Evolutionary conservation across 768 basidiomycete genomes (phyloP).

Genomic region (Lentinula lateritia): DNA sequence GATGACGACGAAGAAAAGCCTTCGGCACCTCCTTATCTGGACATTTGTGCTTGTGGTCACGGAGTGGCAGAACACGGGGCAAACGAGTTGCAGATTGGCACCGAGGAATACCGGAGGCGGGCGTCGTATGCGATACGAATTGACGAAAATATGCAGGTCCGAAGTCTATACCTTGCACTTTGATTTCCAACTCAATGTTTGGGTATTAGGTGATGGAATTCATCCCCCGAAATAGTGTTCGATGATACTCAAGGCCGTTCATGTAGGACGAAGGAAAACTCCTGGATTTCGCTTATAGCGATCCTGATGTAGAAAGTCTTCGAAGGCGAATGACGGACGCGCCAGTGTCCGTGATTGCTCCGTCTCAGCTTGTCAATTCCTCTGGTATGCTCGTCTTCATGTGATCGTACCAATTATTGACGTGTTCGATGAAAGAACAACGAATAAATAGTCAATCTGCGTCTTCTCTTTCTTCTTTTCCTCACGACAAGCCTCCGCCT

Average conservation of each 20-base stretch:
- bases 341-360: conserved; percentile 44
- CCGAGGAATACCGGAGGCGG: conserved; percentile 65
- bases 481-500: conserved; percentile 44
- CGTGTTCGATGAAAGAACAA: conserved; percentile 8
- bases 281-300: conserved; percentile 73
- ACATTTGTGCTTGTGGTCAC: conserved; percentile 68
- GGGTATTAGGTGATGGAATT: conserved; percentile 7
- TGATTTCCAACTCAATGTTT: background rate
- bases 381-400: conserved; percentile 35
- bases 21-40: conserved; percentile 42
- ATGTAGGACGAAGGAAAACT: conserved; percentile 67
- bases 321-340: conserved; percentile 60
- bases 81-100: conserved; percentile 47
- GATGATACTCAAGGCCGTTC: background rate
- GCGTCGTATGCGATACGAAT: conserved; percentile 71
- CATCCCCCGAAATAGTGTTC: background rate
- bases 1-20: conserved; percentile 57
- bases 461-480: conserved; percentile 45
- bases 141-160: conserved; percentile 77
- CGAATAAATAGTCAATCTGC: conserved; percentile 25
- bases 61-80: conserved; percentile 62
- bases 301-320: conserved; percentile 64
- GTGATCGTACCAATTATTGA: conserved; percentile 16
- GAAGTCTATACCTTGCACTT: conserved; percentile 12
- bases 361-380: conserved; percentile 40